Evolutionary conservation across 1,284 basidiomycete species (phyloP).

Genomic region (Ustilago hordei): DNA sequence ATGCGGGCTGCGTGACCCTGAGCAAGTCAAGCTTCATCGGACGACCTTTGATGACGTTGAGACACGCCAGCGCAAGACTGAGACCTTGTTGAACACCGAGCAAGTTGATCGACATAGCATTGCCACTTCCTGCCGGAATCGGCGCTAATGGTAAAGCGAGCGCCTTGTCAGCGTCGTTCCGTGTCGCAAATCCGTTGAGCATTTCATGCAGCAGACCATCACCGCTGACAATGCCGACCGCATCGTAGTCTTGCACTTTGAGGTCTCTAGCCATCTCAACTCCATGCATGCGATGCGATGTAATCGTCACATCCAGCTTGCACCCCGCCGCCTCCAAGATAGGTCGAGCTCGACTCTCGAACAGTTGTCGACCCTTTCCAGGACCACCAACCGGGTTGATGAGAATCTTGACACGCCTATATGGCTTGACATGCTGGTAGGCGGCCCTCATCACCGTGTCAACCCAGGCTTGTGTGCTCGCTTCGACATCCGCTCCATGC

Average conservation of each 20-base stretch:
- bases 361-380: slow-evolving; percentile 78
- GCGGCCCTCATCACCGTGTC: slow-evolving; percentile 46
- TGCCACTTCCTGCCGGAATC: slow-evolving; percentile 88
- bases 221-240: slow-evolving; percentile 84
- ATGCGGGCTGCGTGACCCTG: slow-evolving; percentile 78
- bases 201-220: slow-evolving; percentile 91
- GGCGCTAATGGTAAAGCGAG: slow-evolving; percentile 82
- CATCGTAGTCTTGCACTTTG: slow-evolving; percentile 75
- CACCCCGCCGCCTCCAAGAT: slow-evolving; percentile 83
- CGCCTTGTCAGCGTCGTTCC: slow-evolving; percentile 78
- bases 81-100: slow-evolving; percentile 70
- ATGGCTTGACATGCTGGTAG: slow-evolving; percentile 40
- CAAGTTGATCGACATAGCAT: slow-evolving; percentile 82
- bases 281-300: slow-evolving; percentile 76
- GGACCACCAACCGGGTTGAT: slow-evolving; percentile 90
- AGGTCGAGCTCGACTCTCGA: slow-evolving; percentile 79
- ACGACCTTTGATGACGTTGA: slow-evolving; percentile 88
- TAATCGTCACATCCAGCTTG: slow-evolving; percentile 75
- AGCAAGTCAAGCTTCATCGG: slow-evolving; percentile 83
- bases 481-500: slow-evolving; percentile 28
- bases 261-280: slow-evolving; percentile 77
- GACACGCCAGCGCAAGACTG: slow-evolving; percentile 73
- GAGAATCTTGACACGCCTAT: slow-evolving; percentile 73
- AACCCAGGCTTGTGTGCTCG: slow-evolving; percentile 41
- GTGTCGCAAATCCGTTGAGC: slow-evolving; percentile 87